Evolutionary conservation across 1,284 basidiomycete species (phyloP).

Genomic region (Ceratobasidium papillatum): DNA sequence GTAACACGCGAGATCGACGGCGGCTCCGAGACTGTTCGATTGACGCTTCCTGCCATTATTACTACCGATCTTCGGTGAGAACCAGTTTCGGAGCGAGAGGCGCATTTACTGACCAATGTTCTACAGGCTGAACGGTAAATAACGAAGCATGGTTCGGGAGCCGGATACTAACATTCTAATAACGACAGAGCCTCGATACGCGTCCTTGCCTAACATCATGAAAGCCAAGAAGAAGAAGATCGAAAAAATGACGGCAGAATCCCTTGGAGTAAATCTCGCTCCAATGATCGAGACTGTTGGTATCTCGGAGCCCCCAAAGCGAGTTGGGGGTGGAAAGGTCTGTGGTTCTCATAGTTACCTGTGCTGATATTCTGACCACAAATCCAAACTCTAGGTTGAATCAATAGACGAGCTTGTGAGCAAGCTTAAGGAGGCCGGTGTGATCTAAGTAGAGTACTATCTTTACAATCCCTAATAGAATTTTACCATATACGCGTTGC

Average conservation of each 20-base stretch:
- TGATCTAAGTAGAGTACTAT: slow-evolving; percentile 51
- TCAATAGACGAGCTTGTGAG: slow-evolving; percentile 89
- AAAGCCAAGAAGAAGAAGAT: slow-evolving; percentile 99
- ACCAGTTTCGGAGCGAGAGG: neutral
- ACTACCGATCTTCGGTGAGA: slow-evolving; percentile 92
- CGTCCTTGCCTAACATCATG: slow-evolving; percentile 95
- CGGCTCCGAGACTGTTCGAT: slow-evolving; percentile 85
- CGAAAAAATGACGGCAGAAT: slow-evolving; percentile 81
- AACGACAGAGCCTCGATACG: slow-evolving; percentile 86
- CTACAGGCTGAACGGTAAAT: slow-evolving; percentile 63
- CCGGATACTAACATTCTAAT: neutral
- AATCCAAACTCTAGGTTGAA: slow-evolving; percentile 61
- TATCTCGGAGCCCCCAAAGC: slow-evolving; percentile 90
- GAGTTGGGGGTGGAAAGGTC: slow-evolving; percentile 93
- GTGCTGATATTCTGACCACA: neutral
- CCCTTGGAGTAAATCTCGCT: slow-evolving; percentile 83
- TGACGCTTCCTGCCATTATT: slow-evolving; percentile 84
- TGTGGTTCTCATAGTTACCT: slow-evolving; percentile 42
- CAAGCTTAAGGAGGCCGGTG: slow-evolving; percentile 91
- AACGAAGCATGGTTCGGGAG: neutral
- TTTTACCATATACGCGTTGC: too few relatives aligned
- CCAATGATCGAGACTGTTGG: slow-evolving; percentile 89
- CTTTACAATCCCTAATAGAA: neutral
- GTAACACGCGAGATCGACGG: slow-evolving; percentile 96
- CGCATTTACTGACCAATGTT: neutral